phyloP scores from a whole-genome alignment of 176 grass and related monocot species.

The Oropetium thomaeum region DNA sequence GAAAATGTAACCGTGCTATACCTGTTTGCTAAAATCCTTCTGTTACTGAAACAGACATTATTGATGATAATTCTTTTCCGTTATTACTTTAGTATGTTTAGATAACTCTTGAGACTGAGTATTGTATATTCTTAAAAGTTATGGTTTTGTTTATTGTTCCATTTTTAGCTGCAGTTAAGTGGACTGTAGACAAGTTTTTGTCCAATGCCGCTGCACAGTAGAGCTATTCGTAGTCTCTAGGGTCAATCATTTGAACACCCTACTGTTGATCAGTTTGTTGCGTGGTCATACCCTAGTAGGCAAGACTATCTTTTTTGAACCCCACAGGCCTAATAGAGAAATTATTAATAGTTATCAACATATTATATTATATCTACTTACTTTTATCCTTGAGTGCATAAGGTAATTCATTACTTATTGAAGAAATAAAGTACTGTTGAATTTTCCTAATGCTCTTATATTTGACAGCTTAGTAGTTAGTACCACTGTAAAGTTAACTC shows the following conservation, averaged over 20 bases:
- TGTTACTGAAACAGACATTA: neutral
- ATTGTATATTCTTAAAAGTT: conserved; percentile 1
- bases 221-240: neutral
- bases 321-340: neutral
- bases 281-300: neutral
- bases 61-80: neutral
- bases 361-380: too few species aligned
- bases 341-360: neutral
- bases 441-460: neutral
- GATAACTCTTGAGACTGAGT: neutral
- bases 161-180: too few species aligned
- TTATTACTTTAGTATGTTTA: neutral
- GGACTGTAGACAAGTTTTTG: too few species aligned
- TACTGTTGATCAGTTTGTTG: neutral
- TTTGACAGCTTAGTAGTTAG: neutral
- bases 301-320: neutral
- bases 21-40: neutral
- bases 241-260: too few species aligned
- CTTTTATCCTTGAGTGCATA: too few species aligned
- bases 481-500: neutral
- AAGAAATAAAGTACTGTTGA: neutral
- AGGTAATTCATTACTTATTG: too few species aligned
- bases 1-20: neutral
- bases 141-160: neutral
- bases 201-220: neutral